These are phyloP conservation scores for Salix suchowensis DNA, from an alignment of 345 rosid species.

Conservation along the genomic window DNA sequence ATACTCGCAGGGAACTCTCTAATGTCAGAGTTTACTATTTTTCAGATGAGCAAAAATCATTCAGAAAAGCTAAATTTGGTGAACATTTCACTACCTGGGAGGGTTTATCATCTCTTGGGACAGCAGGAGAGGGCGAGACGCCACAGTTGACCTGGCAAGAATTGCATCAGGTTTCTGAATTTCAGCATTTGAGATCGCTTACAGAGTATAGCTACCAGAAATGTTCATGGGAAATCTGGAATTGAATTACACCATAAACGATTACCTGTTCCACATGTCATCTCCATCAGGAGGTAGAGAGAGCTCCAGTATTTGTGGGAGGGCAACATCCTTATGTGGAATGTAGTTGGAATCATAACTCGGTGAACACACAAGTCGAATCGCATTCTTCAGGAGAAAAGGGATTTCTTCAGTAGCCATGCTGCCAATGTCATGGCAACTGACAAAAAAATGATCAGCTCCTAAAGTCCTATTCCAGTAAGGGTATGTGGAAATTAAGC, in stretches of 20 bases:
- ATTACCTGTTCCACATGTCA: slow-evolving; percentile 72
- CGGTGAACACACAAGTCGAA: slow-evolving; percentile 93
- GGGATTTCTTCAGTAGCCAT: slow-evolving; percentile 87
- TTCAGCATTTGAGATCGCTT: neutral
- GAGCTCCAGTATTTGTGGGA: slow-evolving; percentile 92
- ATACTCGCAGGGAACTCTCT: neutral
- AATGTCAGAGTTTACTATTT: neutral
- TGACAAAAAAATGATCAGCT: slow-evolving; percentile 95
- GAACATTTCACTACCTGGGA: neutral
- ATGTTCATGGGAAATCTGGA: neutral
- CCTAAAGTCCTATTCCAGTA: slow-evolving; percentile 97
- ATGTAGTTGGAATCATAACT: slow-evolving; percentile 89
- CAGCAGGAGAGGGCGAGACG: neutral
- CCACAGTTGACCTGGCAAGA: neutral
- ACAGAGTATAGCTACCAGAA: neutral
- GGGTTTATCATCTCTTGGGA: neutral
- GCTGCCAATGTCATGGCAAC: slow-evolving; percentile 94
- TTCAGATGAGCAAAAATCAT: neutral
- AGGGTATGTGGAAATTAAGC: slow-evolving; percentile 68
- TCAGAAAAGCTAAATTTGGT: neutral
- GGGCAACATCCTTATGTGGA: slow-evolving; percentile 96
- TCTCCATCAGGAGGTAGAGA: slow-evolving; percentile 89
- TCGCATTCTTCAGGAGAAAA: slow-evolving; percentile 74
- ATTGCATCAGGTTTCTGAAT: neutral
- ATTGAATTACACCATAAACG: neutral